These are phyloP conservation scores for Petrea volubilis DNA, from an alignment of 257 asterid species.

Conservation along the genomic window DNA sequence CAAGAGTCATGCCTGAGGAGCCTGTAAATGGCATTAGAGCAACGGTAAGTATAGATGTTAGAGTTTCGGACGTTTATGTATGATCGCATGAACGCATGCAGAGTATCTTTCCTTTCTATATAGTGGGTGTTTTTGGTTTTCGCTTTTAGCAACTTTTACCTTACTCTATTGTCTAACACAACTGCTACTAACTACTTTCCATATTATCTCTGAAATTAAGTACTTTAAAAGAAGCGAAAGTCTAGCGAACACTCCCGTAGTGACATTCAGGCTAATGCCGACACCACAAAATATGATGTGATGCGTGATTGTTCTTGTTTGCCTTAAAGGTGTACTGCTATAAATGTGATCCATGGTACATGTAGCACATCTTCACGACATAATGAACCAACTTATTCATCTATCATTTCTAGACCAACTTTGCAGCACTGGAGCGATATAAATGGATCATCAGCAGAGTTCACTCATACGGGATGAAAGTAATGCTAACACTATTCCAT, in stretches of 20 bases:
- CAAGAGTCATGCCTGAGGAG: slow-evolving; percentile 91
- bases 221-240: too few species aligned
- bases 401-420: slow-evolving; percentile 58
- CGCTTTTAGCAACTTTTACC: too few species aligned
- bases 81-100: background rate
- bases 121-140: too few species aligned
- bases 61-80: background rate
- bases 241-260: too few species aligned
- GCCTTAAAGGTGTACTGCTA: background rate
- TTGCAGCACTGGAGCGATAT: slow-evolving; percentile 92
- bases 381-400: background rate
- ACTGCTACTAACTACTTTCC: too few species aligned
- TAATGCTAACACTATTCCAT: slow-evolving; percentile 91
- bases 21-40: slow-evolving; percentile 60
- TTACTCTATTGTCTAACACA: too few species aligned
- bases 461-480: slow-evolving; percentile 91
- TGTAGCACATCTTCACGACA: background rate
- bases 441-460: slow-evolving; percentile 86
- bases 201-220: too few species aligned
- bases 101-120: slow-evolving; percentile 1
- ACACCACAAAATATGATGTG: background rate
- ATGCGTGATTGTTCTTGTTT: background rate
- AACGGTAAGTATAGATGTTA: slow-evolving; percentile 48
- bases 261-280: background rate
- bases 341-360: background rate